phyloP scores from a whole-genome alignment of 2,329 filamentous ascomycete species.

The Cladosporium sp. region DNA sequence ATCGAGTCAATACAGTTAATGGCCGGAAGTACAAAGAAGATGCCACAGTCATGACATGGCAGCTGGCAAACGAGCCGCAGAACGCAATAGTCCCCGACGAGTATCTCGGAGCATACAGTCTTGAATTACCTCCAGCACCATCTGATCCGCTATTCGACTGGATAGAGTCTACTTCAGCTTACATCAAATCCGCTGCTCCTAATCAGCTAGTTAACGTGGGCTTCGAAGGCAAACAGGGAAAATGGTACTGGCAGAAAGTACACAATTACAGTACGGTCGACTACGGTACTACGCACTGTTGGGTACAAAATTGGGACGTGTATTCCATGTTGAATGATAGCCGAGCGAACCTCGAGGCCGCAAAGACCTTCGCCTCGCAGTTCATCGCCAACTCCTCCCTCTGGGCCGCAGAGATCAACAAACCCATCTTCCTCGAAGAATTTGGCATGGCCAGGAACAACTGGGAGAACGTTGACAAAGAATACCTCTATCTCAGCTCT shows the following conservation, averaged over 20 bases:
- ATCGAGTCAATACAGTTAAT: constrained; percentile 35
- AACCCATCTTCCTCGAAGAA: constrained; percentile 37
- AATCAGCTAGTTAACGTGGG: constrained; percentile 38
- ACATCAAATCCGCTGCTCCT: constrained; percentile 34
- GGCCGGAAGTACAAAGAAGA: constrained; percentile 35
- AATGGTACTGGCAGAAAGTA: constrained; percentile 36
- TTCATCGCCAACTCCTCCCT: constrained; percentile 33
- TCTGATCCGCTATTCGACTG: constrained; percentile 35
- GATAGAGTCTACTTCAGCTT: constrained; percentile 34
- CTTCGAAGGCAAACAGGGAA: constrained; percentile 37
- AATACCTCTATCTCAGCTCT: constrained; percentile 35
- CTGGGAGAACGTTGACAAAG: constrained; percentile 34
- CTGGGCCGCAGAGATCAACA: constrained; percentile 35
- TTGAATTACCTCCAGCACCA: constrained; percentile 28
- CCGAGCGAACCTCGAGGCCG: constrained; percentile 28
- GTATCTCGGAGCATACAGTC: constrained; percentile 27
- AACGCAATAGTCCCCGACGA: constrained; percentile 21
- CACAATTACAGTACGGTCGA: constrained; percentile 36
- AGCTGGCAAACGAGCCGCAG: constrained; percentile 39
- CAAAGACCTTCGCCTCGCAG: constrained; percentile 32
- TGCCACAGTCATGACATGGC: constrained; percentile 40
- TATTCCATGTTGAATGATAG: constrained; percentile 33
- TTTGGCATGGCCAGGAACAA: constrained; percentile 40
- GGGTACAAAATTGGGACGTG: constrained; percentile 39
- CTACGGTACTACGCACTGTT: constrained; percentile 38